Percentiles rank a stretch among this genome's conserved stretches.
phyloP scores from a whole-genome alignment of 2,329 filamentous ascomycete genomes.

The Thermoascus crustaceus region DNA sequence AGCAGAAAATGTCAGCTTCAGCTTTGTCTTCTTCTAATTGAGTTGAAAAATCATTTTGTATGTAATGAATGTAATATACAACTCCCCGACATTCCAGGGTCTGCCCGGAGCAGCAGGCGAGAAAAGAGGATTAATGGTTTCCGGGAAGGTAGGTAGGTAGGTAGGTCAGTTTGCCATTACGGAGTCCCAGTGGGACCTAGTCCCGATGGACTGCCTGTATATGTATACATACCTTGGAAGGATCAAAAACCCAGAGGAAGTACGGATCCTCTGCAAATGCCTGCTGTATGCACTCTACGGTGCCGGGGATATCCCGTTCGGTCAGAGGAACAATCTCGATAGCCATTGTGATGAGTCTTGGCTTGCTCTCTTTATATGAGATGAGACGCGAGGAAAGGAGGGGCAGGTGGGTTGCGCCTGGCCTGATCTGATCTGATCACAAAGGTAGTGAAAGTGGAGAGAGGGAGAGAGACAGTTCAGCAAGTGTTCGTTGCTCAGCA shows the following conservation, averaged over 20 bases:
- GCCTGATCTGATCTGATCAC: too few relatives aligned
- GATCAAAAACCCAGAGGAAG: constrained; percentile 57
- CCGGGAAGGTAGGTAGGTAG: too few relatives aligned
- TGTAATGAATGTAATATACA: too few relatives aligned
- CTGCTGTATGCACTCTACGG: constrained; percentile 57
- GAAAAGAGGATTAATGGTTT: constrained; percentile 1
- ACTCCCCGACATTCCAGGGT: constrained; percentile 4
- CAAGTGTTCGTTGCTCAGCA: too few relatives aligned
- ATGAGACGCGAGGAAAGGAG: too few relatives aligned
- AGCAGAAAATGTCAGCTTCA: not conserved
- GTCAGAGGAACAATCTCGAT: constrained; percentile 51
- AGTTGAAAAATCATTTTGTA: constrained; percentile 7
- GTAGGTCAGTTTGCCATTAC: constrained; percentile 3
- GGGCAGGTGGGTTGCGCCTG: too few relatives aligned
- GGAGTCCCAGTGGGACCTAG: constrained; percentile 2
- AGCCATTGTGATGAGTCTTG: constrained; percentile 30
- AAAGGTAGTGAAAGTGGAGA: too few relatives aligned
- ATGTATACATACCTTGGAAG: constrained; percentile 41
- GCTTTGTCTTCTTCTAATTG: constrained; percentile 7
- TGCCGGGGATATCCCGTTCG: constrained; percentile 53
- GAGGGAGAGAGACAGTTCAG: too few relatives aligned
- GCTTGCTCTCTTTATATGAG: not conserved
- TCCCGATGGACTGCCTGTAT: constrained; percentile 1
- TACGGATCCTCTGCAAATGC: constrained; percentile 62
- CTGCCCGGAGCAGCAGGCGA: not conserved